phyloP scores from a whole-genome alignment of 1,284 basidiomycete species.

The Cystobasidium sp. region DNA sequence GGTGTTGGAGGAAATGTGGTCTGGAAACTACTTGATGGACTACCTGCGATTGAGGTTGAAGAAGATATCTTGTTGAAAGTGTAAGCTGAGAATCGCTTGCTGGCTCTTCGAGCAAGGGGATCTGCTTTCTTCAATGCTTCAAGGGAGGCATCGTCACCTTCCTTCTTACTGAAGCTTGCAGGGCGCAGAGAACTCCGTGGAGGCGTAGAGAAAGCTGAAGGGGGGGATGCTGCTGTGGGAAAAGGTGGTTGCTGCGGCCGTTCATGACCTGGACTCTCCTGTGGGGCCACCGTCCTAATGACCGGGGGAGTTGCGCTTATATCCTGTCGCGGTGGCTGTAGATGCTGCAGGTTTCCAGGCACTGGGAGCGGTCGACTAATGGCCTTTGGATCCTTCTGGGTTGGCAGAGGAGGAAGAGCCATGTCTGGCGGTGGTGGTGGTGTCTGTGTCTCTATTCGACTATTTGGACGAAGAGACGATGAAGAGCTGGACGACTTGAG shows the following conservation, averaged over 20 bases:
- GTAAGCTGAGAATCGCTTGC: conserved; percentile 94
- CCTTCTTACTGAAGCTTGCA: background rate
- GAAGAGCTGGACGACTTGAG: conserved; percentile 12
- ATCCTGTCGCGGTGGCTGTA: conserved; percentile 49
- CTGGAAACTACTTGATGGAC: conserved; percentile 33
- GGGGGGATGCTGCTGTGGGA: conserved; percentile 2
- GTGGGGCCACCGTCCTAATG: conserved; percentile 42
- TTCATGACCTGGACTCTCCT: conserved; percentile 38
- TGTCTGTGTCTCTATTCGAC: background rate
- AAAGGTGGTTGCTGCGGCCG: background rate
- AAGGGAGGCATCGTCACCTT: conserved; percentile 68
- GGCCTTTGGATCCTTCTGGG: background rate
- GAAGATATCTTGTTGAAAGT: conserved; percentile 82
- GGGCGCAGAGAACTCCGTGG: conserved; percentile 35
- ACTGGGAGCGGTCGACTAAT: conserved; percentile 20
- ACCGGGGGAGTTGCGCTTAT: conserved; percentile 44
- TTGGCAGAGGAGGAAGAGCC: conserved; percentile 31
- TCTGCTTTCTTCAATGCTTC: conserved; percentile 86
- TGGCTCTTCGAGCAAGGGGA: conserved; percentile 85
- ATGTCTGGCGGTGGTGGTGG: conserved; percentile 12
- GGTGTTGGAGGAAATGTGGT: conserved; percentile 31
- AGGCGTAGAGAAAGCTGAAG: conserved; percentile 29
- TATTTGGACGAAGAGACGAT: conserved; percentile 11
- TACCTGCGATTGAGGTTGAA: conserved; percentile 17
- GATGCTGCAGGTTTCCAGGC: conserved; percentile 9